These are phyloP conservation scores for Globisporangium uncinulatum DNA, from an alignment of 352 stramenopile species.

Conservation along the genomic window DNA sequence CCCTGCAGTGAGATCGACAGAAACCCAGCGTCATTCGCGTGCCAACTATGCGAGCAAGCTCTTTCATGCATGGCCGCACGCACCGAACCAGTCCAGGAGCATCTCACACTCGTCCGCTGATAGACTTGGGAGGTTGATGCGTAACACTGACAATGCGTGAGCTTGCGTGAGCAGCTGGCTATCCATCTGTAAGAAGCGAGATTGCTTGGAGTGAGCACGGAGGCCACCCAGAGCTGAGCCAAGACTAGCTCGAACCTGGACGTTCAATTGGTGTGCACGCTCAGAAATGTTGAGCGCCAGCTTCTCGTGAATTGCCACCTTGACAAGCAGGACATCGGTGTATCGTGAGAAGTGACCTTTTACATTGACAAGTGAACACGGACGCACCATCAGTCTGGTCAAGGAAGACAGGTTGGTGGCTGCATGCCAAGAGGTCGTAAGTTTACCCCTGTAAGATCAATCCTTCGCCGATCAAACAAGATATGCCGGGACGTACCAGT, in stretches of 20 bases:
- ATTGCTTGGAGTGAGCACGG: neutral
- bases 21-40: neutral
- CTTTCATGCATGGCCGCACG: neutral
- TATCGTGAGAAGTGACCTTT: too few relatives aligned
- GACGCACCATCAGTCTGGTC: slow-evolving; percentile 44
- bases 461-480: neutral
- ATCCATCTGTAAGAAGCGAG: slow-evolving; percentile 26
- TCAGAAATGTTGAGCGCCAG: slow-evolving; percentile 37
- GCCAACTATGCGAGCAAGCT: too few relatives aligned
- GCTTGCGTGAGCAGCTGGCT: slow-evolving; percentile 37
- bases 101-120: slow-evolving; percentile 64
- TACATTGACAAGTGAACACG: too few relatives aligned
- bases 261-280: slow-evolving; percentile 33
- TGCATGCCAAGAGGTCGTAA: neutral
- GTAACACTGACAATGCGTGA: slow-evolving; percentile 36
- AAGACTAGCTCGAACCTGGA: slow-evolving; percentile 19
- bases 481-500: slow-evolving; percentile 19
- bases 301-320: slow-evolving; percentile 59
- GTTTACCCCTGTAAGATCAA: neutral
- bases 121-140: slow-evolving; percentile 54
- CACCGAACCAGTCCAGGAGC: slow-evolving; percentile 72
- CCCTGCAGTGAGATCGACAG: slow-evolving; percentile 17
- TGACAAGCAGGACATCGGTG: neutral
- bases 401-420: slow-evolving; percentile 20
- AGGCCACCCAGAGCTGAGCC: neutral